phyloP scores from a whole-genome alignment of 2,329 filamentous ascomycete species.

The Pezicula carpinea region DNA sequence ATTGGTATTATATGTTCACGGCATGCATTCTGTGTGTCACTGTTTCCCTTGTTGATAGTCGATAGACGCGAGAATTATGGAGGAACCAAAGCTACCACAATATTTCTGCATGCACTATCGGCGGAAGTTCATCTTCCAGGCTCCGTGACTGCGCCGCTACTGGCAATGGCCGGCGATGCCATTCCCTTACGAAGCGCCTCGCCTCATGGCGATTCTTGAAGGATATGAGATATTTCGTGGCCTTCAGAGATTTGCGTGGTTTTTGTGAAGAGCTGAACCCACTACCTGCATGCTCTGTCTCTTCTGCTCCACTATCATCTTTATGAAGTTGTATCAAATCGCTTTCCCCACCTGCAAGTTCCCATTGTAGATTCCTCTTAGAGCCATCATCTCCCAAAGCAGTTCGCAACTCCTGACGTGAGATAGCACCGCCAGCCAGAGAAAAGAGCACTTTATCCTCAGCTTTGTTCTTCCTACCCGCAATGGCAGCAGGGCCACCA shows the following conservation, averaged over 20 bases:
- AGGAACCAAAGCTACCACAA: constrained; percentile 36
- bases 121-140: constrained; percentile 31
- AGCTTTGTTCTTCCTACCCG: constrained; percentile 10
- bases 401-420: constrained; percentile 11
- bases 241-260: neutral
- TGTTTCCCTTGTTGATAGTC: constrained; percentile 8
- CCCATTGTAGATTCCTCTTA: constrained; percentile 28
- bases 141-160: constrained; percentile 19
- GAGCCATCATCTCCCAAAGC: constrained; percentile 24
- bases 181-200: constrained; percentile 42
- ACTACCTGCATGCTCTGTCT: constrained; percentile 2
- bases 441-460: constrained; percentile 26
- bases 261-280: neutral
- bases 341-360: constrained; percentile 14
- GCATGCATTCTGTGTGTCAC: constrained; percentile 17
- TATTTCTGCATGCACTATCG: constrained; percentile 40
- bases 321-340: neutral
- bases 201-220: constrained; percentile 28
- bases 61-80: neutral
- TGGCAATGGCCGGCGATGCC: constrained; percentile 45
- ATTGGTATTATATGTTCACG: constrained; percentile 27
- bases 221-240: constrained; percentile 23
- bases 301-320: neutral
- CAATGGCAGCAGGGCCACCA: constrained; percentile 24
- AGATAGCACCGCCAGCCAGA: constrained; percentile 16